Evolutionary conservation across 441 rosid species (phyloP), one percentile per base, ranked within the genome.

Genomic region (Manihot esculenta): DNA sequence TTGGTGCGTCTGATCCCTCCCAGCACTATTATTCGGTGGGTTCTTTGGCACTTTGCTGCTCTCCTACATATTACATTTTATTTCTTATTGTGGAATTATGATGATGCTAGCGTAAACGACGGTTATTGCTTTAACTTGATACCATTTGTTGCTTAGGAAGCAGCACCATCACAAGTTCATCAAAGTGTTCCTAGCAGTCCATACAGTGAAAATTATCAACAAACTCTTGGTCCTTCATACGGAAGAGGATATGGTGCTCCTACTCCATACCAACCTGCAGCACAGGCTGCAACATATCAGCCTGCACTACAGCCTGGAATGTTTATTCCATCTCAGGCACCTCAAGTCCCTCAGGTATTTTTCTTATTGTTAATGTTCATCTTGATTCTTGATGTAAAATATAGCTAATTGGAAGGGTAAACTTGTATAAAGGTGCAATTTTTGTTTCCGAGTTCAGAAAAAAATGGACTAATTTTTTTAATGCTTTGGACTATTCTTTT

Each of bases 201-300:
- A 57, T 93, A 88, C 58, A 81, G 76, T 69, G 87, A 87, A 41
- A 86, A 80, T 71, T 88, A 91, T 81, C 97, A 82, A 67, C 96
- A 81, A 72, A 68, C 78, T 56, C 76, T 80, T 57, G 77, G 70
- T 55, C 63, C 88, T 74, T 66, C 86, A 23, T 87, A 85, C 74
- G 85, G 24, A 54, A 75, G 81, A 77, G 86, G 81, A 76, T 89
- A 86, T 79, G 77, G 30, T 71, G 78, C 86, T 78, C 61, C 90
- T 74, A 33, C 82, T 42, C 72, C 82, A 20, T 88, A 84, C 83
- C 89, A 82, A 72, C 80, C 92, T 77, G 72, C 85, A 69, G 78
- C 68, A 44, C 86, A 81, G 65, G 72, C 89, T 64, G 79, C 87
- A 73, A 83, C 92, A 33, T 73, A 86, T 24, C 91, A 38, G 42